phyloP scores from a whole-genome alignment of 768 basidiomycete species.

The Suillus occidentalis region DNA sequence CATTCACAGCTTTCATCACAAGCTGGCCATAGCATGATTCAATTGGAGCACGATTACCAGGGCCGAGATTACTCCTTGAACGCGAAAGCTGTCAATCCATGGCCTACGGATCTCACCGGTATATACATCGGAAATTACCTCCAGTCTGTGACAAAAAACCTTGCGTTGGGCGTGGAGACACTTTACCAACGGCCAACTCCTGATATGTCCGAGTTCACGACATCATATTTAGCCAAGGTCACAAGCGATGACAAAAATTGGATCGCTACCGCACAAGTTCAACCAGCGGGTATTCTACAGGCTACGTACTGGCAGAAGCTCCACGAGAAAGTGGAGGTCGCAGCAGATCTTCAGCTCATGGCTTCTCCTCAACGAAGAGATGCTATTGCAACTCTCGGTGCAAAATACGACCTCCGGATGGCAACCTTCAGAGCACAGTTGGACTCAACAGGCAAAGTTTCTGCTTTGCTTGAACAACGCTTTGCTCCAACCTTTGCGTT shows the following conservation, averaged over 20 bases:
- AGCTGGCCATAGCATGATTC: slow-evolving; percentile 85
- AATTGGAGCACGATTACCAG: slow-evolving; percentile 91
- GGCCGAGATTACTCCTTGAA: slow-evolving; percentile 87
- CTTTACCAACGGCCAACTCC: slow-evolving; percentile 80
- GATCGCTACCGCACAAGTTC: slow-evolving; percentile 92
- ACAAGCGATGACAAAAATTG: slow-evolving; percentile 71
- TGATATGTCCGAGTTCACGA: slow-evolving; percentile 64
- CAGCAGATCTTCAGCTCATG: slow-evolving; percentile 85
- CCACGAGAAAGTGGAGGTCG: slow-evolving; percentile 95
- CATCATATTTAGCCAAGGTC: slow-evolving; percentile 82
- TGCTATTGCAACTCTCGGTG: slow-evolving; percentile 90
- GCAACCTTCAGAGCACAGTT: slow-evolving; percentile 93
- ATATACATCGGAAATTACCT: slow-evolving; percentile 91
- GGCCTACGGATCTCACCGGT: slow-evolving; percentile 82
- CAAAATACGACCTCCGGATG: slow-evolving; percentile 94
- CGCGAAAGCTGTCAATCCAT: slow-evolving; percentile 88
- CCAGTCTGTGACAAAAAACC: slow-evolving; percentile 87
- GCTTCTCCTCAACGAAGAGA: slow-evolving; percentile 81
- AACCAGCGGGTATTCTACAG: slow-evolving; percentile 79
- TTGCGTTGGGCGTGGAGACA: slow-evolving; percentile 86
- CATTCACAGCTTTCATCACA: slow-evolving; percentile 65
- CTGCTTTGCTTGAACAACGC: slow-evolving; percentile 91
- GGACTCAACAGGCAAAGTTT: slow-evolving; percentile 94
- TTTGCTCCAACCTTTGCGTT: slow-evolving; percentile 96
- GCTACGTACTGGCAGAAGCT: slow-evolving; percentile 97